These are phyloP conservation scores for Saposhnikovia divaricata DNA, from an alignment of 129 eudicot genomes.

Conservation along the genomic window DNA sequence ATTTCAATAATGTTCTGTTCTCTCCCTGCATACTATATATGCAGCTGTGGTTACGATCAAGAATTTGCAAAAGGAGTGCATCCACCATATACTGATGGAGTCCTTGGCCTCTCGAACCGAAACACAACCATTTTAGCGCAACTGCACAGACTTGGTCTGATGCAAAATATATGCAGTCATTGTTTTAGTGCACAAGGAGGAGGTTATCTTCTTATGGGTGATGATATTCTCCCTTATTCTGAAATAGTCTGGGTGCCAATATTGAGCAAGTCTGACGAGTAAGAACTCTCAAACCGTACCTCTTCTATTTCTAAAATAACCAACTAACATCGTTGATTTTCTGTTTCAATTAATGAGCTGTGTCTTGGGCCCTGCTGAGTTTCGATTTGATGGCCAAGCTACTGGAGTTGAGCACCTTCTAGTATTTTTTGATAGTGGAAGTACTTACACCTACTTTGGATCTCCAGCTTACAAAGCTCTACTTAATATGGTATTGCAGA, in stretches of 20 bases:
- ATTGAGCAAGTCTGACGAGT: constrained; percentile 45
- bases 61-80: constrained; percentile 54
- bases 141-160: constrained; percentile 46
- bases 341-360: constrained; percentile 29
- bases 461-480: constrained; percentile 42
- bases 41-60: constrained; percentile 92
- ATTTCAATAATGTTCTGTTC: background rate
- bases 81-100: constrained; percentile 79
- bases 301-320: background rate
- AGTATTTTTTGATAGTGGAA: constrained; percentile 76
- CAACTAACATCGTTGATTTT: background rate
- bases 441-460: constrained; percentile 70
- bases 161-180: constrained; percentile 68
- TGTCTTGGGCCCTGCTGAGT: constrained; percentile 63
- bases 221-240: constrained; percentile 48
- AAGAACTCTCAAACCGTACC: constrained; percentile 18
- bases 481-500: constrained; percentile 43
- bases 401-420: constrained; percentile 56
- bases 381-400: constrained; percentile 41
- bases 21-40: constrained; percentile 4
- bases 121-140: constrained; percentile 69
- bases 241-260: constrained; percentile 71
- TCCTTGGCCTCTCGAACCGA: constrained; percentile 80
- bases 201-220: constrained; percentile 85
- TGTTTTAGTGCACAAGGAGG: constrained; percentile 78